Conservation (phyloP, 2,329 filamentous ascomycete genomes). For the Apiospora hydei region DNA sequence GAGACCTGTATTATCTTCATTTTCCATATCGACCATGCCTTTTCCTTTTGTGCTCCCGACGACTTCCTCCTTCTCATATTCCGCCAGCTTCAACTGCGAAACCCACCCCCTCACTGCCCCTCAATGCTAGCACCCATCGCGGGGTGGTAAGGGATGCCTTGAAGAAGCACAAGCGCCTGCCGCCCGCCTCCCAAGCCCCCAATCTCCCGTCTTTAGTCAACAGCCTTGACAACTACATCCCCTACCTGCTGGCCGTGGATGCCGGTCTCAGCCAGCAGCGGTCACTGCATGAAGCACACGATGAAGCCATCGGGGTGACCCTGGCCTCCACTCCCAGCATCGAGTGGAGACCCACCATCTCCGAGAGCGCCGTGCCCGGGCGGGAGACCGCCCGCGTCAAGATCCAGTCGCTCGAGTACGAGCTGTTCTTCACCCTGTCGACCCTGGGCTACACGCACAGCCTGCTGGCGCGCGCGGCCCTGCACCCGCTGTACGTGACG, state of each 20-base stretch:
- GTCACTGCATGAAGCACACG: slow-evolving; percentile 42
- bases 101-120: slow-evolving; percentile 91
- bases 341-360: slow-evolving; percentile 85
- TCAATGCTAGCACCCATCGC: slow-evolving; percentile 82
- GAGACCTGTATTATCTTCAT: neutral
- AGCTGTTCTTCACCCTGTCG: slow-evolving; percentile 80
- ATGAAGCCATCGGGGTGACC: slow-evolving; percentile 73
- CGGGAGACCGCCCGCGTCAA: slow-evolving; percentile 72
- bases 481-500: slow-evolving; percentile 77
- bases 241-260: slow-evolving; percentile 82
- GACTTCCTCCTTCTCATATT: slow-evolving; percentile 86
- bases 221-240: slow-evolving; percentile 78
- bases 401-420: slow-evolving; percentile 79
- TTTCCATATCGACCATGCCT: slow-evolving; percentile 70
- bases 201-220: slow-evolving; percentile 75
- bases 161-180: slow-evolving; percentile 89
- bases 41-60: slow-evolving; percentile 90
- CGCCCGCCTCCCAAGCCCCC: slow-evolving; percentile 71
- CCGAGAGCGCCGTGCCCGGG: slow-evolving; percentile 67
- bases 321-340: slow-evolving; percentile 68
- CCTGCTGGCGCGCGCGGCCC: slow-evolving; percentile 72
- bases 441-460: slow-evolving; percentile 79
- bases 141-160: slow-evolving; percentile 83
- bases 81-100: slow-evolving; percentile 75
- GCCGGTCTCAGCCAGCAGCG: slow-evolving; percentile 67